Percentiles rank a stretch among this genome's conserved stretches.
Conservation (phyloP, 1,284 basidiomycete species). For the Tetrapyrgos nigripes region DNA sequence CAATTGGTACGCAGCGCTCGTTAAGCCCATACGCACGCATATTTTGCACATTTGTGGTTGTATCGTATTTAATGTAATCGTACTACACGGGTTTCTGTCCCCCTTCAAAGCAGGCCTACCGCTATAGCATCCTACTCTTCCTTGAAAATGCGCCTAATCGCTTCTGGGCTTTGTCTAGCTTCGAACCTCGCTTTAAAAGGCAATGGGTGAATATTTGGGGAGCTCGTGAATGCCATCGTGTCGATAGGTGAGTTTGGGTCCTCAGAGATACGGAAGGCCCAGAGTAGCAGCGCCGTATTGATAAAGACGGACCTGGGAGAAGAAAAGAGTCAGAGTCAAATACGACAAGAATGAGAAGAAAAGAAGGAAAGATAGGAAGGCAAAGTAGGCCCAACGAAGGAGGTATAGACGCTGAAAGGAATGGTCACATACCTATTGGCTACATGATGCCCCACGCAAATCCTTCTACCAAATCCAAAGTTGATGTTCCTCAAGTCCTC, state of each 20-base stretch:
- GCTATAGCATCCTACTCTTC: no score
- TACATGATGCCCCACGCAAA: constrained; percentile 65
- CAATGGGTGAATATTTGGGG: constrained; percentile 59
- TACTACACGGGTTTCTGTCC: no score
- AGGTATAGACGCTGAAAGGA: no score
- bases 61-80: no score
- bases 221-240: constrained; percentile 58
- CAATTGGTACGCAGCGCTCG: no score
- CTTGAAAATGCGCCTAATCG: not conserved
- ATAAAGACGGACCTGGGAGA: constrained; percentile 58
- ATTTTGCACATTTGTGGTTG: no score
- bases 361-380: no score
- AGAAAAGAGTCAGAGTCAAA: not conserved
- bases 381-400: no score
- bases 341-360: not conserved
- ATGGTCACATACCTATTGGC: constrained; percentile 57
- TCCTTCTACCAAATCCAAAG: constrained; percentile 68
- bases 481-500: constrained; percentile 55
- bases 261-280: constrained; percentile 58
- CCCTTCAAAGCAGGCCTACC: no score
- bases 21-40: no score
- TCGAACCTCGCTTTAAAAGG: constrained; percentile 62
- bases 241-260: constrained; percentile 59
- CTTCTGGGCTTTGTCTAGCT: constrained; percentile 33
- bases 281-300: constrained; percentile 60